Percentiles rank a stretch among this genome's conserved stretches.
These are phyloP conservation scores for Russula dissimulans DNA, from an alignment of 768 basidiomycete genomes.

Conservation along the genomic window DNA sequence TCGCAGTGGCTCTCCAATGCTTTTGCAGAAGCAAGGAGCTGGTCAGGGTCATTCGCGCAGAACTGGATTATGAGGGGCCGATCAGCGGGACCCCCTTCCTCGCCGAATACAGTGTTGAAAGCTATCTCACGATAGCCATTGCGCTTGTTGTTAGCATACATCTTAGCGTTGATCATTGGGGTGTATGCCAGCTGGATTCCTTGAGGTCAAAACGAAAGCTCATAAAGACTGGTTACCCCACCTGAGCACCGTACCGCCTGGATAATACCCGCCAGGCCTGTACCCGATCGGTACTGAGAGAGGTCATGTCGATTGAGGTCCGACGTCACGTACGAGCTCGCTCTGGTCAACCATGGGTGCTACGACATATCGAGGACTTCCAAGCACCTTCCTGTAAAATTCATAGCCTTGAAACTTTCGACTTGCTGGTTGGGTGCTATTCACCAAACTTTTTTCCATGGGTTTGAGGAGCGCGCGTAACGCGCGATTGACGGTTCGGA, in stretches of 20 bases:
- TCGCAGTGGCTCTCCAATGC: slow-evolving; percentile 75
- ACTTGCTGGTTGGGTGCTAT: neutral
- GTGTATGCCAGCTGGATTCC: slow-evolving; percentile 71
- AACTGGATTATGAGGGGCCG: slow-evolving; percentile 89
- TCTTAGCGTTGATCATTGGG: slow-evolving; percentile 97
- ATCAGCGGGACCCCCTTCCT: slow-evolving; percentile 77
- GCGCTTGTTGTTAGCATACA: slow-evolving; percentile 48
- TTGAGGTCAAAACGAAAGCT: slow-evolving; percentile 5
- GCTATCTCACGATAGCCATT: slow-evolving; percentile 49
- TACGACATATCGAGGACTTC: slow-evolving; percentile 81
- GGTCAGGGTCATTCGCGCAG: slow-evolving; percentile 81
- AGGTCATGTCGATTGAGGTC: neutral
- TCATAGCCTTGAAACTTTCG: slow-evolving; percentile 66
- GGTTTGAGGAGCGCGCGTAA: neutral
- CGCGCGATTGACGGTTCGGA: neutral
- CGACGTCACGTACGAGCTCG: slow-evolving; percentile 62
- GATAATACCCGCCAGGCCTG: slow-evolving; percentile 89
- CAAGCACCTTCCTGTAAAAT: slow-evolving; percentile 70
- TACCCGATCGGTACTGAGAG: neutral
- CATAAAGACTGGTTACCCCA: slow-evolving; percentile 26
- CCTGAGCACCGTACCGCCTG: slow-evolving; percentile 74
- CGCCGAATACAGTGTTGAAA: slow-evolving; percentile 61
- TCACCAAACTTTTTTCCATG: neutral
- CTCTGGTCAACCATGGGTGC: slow-evolving; percentile 99
- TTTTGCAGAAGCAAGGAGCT: slow-evolving; percentile 68